These are phyloP conservation scores for Tripterygium wilfordii DNA, from an alignment of 177 flowering plant species.

Conservation along the genomic window DNA sequence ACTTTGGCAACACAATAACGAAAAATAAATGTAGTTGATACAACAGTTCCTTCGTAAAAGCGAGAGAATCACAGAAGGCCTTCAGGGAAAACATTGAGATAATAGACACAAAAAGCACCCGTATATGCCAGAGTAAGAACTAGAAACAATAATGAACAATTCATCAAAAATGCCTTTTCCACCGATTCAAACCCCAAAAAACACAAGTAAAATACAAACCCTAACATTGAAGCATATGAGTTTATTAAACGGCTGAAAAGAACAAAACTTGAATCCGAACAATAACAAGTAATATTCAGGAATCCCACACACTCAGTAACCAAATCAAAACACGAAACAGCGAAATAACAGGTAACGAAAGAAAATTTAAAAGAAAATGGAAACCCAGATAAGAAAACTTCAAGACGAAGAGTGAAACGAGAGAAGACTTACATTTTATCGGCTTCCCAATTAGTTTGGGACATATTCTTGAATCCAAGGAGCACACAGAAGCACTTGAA, in stretches of 20 bases:
- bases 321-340: slow-evolving; percentile 17
- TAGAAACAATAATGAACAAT: too few relatives aligned
- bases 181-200: neutral
- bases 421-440: slow-evolving; percentile 54
- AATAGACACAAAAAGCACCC: too few relatives aligned
- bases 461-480: slow-evolving; percentile 28
- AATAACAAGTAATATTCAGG: neutral
- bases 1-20: too few relatives aligned
- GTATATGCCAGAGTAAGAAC: too few relatives aligned
- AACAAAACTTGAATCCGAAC: slow-evolving; percentile 2
- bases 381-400: neutral
- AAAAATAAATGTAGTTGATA: too few relatives aligned
- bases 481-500: slow-evolving; percentile 2
- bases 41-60: too few relatives aligned
- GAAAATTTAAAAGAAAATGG: neutral
- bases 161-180: too few relatives aligned
- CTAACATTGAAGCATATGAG: neutral
- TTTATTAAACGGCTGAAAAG: neutral
- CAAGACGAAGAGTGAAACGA: neutral
- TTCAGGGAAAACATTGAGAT: too few relatives aligned
- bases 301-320: slow-evolving; percentile 11
- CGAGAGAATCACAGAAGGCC: too few relatives aligned
- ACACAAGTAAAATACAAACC: slow-evolving; percentile 3
- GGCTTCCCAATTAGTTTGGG: slow-evolving; percentile 79
- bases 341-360: neutral